Percentiles rank a stretch among this genome's conserved stretches.
Conservation (phyloP, 805 yeast genomes). For the Peterozyma xylosa region DNA sequence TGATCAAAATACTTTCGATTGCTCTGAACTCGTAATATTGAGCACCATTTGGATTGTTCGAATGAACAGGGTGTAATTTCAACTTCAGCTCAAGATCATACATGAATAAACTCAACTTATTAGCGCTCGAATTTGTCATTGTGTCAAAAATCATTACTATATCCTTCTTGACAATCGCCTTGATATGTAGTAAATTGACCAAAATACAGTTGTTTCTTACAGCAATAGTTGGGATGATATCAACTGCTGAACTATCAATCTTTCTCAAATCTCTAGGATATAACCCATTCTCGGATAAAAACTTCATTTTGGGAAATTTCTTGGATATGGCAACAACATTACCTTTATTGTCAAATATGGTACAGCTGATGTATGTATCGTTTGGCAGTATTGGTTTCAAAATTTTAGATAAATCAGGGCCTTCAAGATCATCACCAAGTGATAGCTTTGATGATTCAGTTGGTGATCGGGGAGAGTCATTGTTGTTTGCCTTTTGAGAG, state of each 20-base stretch:
- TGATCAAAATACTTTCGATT: conserved; percentile 72
- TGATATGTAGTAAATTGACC: conserved; percentile 77
- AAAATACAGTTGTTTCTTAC: conserved; percentile 73
- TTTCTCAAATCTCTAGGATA: conserved; percentile 85
- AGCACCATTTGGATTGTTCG: conserved; percentile 21
- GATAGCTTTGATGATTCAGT: background rate
- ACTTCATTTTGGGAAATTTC: conserved; percentile 65
- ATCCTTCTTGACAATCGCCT: conserved; percentile 80
- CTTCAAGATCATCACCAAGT: background rate
- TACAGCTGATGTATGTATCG: conserved; percentile 61
- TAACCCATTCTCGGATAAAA: conserved; percentile 61
- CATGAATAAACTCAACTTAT: conserved; percentile 67
- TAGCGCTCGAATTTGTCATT: conserved; percentile 52
- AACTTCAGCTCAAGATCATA: conserved; percentile 78
- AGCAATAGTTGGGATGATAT: conserved; percentile 84
- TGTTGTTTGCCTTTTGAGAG: too few relatives aligned
- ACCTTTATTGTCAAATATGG: conserved; percentile 69
- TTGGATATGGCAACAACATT: conserved; percentile 61
- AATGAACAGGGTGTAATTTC: conserved; percentile 19
- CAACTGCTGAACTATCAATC: conserved; percentile 65
- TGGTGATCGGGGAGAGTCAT: background rate
- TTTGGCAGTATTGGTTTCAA: conserved; percentile 39
- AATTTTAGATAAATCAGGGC: conserved; percentile 12
- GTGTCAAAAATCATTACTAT: conserved; percentile 81
- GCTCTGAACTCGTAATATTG: conserved; percentile 77